Conservation (phyloP, 306 rosid species). For the Alnus rubra region DNA sequence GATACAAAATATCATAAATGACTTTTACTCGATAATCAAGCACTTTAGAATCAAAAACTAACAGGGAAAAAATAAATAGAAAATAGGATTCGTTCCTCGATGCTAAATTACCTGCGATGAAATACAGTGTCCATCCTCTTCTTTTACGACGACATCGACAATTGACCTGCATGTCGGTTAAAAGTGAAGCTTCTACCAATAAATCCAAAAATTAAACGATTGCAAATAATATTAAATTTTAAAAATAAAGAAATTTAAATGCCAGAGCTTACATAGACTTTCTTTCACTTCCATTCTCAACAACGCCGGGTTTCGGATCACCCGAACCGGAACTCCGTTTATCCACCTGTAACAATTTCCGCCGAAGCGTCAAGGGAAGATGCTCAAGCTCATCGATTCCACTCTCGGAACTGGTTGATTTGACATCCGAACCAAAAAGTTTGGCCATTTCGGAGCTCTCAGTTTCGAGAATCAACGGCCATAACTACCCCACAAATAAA, state of each 20-base stretch:
- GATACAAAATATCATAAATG: not conserved
- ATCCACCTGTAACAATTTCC: constrained; percentile 6
- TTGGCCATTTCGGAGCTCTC: constrained; percentile 21
- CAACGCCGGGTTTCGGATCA: constrained; percentile 3
- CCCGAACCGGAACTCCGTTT: not conserved
- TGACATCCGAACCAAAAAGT: constrained; percentile 15
- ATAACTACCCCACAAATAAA: not conserved
- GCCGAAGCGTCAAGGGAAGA: constrained; percentile 46
- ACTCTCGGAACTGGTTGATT: not conserved
- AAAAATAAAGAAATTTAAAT: not conserved
- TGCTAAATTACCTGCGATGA: constrained; percentile 38
- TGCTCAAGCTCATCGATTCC: constrained; percentile 38
- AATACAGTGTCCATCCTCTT: constrained; percentile 25
- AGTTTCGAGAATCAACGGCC: not conserved
- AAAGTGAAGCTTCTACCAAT: constrained; percentile 3
- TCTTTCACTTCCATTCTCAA: constrained; percentile 17
- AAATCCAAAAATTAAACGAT: not conserved
- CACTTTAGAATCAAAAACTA: not conserved
- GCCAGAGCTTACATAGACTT: constrained; percentile 11
- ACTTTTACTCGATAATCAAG: not conserved
- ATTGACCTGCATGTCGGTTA: constrained; percentile 18
- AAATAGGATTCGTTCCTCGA: not conserved
- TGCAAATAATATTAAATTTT: not conserved
- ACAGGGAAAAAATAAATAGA: not conserved
- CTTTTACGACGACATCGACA: constrained; percentile 23